A percentile compares a stretch with the other conserved stretches of the same genome.
phyloP scores from a whole-genome alignment of 768 basidiomycete genomes.

The Gloeopeniophorella convolvens region DNA sequence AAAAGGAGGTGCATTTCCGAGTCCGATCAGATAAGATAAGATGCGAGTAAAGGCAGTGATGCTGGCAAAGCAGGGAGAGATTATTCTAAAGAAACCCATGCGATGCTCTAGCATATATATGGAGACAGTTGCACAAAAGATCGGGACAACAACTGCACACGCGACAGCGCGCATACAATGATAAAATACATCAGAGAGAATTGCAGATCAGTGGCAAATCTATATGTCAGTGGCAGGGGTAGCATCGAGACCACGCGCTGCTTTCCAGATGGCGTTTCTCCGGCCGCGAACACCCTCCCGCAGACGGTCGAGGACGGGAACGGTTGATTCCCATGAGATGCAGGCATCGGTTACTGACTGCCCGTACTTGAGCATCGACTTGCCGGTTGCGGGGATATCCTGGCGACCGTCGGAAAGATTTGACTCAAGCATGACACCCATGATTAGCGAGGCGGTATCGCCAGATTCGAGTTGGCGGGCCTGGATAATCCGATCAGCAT shows the following conservation, averaged over 20 bases:
- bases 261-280: constrained; percentile 39
- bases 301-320: constrained; percentile 74
- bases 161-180: not conserved
- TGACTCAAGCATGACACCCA: constrained; percentile 95
- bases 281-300: constrained; percentile 85
- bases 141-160: not conserved
- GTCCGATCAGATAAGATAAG: constrained; percentile 12
- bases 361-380: constrained; percentile 69
- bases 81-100: not conserved
- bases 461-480: constrained; percentile 64
- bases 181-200: not conserved
- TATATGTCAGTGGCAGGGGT: constrained; percentile 3
- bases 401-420: constrained; percentile 86
- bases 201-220: not conserved
- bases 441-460: constrained; percentile 67
- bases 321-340: constrained; percentile 84
- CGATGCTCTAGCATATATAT: not conserved
- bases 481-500: constrained; percentile 33
- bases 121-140: not conserved
- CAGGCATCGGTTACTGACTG: constrained; percentile 88
- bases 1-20: not conserved
- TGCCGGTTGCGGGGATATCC: constrained; percentile 70
- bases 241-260: constrained; percentile 23
- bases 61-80: too few relatives aligned
- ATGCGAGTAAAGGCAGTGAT: not conserved